Base-by-base conservation (phyloP, 352 stramenopile genomes). In the Phytophthora nicotianae region DNA sequence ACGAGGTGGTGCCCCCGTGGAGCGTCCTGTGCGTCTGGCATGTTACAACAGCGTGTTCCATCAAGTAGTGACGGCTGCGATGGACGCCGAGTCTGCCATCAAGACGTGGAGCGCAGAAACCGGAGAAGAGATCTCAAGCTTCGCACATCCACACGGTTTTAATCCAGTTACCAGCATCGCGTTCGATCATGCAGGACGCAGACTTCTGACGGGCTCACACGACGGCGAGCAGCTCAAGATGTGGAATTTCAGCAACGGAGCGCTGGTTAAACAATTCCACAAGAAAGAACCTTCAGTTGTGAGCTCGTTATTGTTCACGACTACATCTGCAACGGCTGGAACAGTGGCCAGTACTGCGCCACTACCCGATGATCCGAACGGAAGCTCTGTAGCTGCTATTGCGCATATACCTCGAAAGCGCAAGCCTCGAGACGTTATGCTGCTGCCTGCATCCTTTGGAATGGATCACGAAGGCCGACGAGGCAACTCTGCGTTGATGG, bases 211-310 rank as follows among this genome's bases (percentile, higher is more conserved):
- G 9, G 88, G 88, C 9, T 83, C 83, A 7, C 86, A 96, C 57
- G 81, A 93, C 47, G 89, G 89, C 2, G 62, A 82, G 7, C 49
- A 78, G 14, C 81, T 97, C 35, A 93, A 93, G 60, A 87, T 97
- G 70, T 97, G 89, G 89, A 97, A 97, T 55, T 97, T 96, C 64
- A 90, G 83, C 70, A 97, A 94, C 48, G 89, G 89, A 11, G 80
- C 81, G 13, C 71, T 92, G 16, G 83, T 96, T 3, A 95, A 94
- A 54, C 83, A 91, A 47, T 90, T 93, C 37, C 65, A 89, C 50
- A 95, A 94, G 51, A 66, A 89, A 16, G 75, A 85, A 45, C 64
- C 52, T 29, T 41, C 40, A 13, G 51, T 68, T 5, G 33, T 75
- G 17, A 61, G 35, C 17, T 75, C 67, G 9, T 33, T 73, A 14